phyloP scores from a whole-genome alignment of 2,329 filamentous ascomycete genomes.

The Byssochlamys sp. region DNA sequence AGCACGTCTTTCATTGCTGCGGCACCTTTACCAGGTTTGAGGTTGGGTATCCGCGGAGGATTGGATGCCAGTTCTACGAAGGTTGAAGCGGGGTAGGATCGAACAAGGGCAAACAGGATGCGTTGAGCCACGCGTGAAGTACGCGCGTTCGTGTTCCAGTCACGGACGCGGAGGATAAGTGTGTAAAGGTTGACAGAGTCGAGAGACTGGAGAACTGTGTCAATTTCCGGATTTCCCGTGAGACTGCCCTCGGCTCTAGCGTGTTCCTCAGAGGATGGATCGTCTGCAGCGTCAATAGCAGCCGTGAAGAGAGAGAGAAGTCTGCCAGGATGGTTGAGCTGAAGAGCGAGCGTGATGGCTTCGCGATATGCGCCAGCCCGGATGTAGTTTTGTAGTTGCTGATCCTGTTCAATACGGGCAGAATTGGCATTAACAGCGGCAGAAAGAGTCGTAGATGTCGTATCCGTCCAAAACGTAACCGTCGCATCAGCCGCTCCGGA shows the following conservation, averaged over 20 bases:
- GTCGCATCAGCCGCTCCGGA: slow-evolving; percentile 89
- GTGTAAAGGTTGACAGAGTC: slow-evolving; percentile 77
- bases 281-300: slow-evolving; percentile 66
- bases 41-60: slow-evolving; percentile 4
- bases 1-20: slow-evolving; percentile 70
- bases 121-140: slow-evolving; percentile 78
- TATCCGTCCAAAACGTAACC: slow-evolving; percentile 92
- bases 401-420: slow-evolving; percentile 82
- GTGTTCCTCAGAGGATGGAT: slow-evolving; percentile 31
- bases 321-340: slow-evolving; percentile 86
- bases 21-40: slow-evolving; percentile 24
- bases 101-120: slow-evolving; percentile 69
- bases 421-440: slow-evolving; percentile 64
- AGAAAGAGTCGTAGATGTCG: slow-evolving; percentile 67
- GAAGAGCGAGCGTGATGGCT: slow-evolving; percentile 81
- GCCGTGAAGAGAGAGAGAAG: slow-evolving; percentile 74
- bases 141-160: slow-evolving; percentile 95
- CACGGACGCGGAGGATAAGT: slow-evolving; percentile 69
- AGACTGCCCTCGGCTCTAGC: slow-evolving; percentile 27
- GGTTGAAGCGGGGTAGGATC: slow-evolving; percentile 67
- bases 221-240: slow-evolving; percentile 51
- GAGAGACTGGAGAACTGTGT: slow-evolving; percentile 69
- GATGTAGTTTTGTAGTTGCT: slow-evolving; percentile 87
- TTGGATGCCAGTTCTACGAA: slow-evolving; percentile 57
- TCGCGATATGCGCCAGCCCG: slow-evolving; percentile 79